Percentiles rank a stretch among this genome's conserved stretches.
Evolutionary conservation across 1,284 basidiomycete species (phyloP).

Genomic region (Leccinum pachyderme): DNA sequence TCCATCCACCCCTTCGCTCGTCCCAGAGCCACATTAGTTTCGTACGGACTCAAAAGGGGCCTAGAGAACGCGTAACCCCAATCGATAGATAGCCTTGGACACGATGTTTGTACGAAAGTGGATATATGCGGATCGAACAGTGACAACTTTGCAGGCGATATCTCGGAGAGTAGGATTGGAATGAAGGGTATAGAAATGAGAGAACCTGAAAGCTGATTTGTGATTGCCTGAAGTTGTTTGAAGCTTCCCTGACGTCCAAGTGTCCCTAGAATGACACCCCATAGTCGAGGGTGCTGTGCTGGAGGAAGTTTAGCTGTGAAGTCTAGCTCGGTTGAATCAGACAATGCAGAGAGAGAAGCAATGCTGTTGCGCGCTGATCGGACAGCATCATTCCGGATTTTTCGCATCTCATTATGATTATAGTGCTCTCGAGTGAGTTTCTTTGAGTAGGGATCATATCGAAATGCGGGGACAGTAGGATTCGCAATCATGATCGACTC

Average conservation of each 20-base stretch:
- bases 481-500: constrained; percentile 99
- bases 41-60: constrained; percentile 92
- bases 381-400: constrained; percentile 76
- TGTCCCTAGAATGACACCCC: constrained; percentile 97
- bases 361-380: constrained; percentile 69
- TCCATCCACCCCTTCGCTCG: constrained; percentile 65
- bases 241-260: constrained; percentile 93
- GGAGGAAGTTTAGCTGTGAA: not conserved
- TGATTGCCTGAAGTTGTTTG: constrained; percentile 86
- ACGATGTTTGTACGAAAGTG: constrained; percentile 93
- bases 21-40: constrained; percentile 87
- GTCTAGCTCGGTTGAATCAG: constrained; percentile 2
- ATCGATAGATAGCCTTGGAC: constrained; percentile 94
- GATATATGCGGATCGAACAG: constrained; percentile 81
- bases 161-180: constrained; percentile 91
- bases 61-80: constrained; percentile 96
- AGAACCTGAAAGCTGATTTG: constrained; percentile 58
- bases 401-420: constrained; percentile 86
- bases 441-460: constrained; percentile 98
- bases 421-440: constrained; percentile 94
- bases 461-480: constrained; percentile 92
- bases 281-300: constrained; percentile 38
- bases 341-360: constrained; percentile 25
- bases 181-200: constrained; percentile 69
- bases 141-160: constrained; percentile 91